Conservation (phyloP, 2,329 filamentous ascomycete species). For the Leptoxyphium fumago region DNA sequence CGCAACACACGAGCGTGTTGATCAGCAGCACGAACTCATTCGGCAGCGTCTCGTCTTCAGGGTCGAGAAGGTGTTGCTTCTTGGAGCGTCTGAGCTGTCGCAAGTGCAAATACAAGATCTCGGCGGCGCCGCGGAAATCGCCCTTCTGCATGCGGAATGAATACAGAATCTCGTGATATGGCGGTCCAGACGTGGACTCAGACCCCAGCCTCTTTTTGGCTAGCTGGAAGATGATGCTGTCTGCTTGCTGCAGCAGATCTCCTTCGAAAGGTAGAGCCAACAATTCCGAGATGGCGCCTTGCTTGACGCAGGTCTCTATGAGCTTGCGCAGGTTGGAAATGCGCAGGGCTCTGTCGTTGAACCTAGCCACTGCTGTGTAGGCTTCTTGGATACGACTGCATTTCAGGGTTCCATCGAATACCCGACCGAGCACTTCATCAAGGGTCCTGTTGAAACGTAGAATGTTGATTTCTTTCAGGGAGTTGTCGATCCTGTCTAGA, state of each 20-base stretch:
- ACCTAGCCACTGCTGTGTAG: constrained; percentile 61
- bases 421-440: constrained; percentile 62
- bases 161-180: constrained; percentile 82
- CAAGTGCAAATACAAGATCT: constrained; percentile 41
- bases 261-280: constrained; percentile 65
- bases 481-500: constrained; percentile 11
- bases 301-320: constrained; percentile 27
- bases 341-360: constrained; percentile 53
- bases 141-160: constrained; percentile 72
- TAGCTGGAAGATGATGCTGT: constrained; percentile 59
- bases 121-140: constrained; percentile 68
- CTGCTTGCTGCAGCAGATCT: constrained; percentile 57
- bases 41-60: constrained; percentile 42
- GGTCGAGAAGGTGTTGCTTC: constrained; percentile 13
- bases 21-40: constrained; percentile 81
- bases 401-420: constrained; percentile 70
- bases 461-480: constrained; percentile 20
- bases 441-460: constrained; percentile 26
- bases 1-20: constrained; percentile 79
- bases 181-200: constrained; percentile 29
- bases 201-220: constrained; percentile 53
- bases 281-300: constrained; percentile 27
- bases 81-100: constrained; percentile 28
- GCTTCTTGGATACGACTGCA: constrained; percentile 71
- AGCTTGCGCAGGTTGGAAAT: constrained; percentile 57